Evolutionary conservation across 495 filamentous ascomycete species (phyloP).

Genomic region (Xylaria acuta): DNA sequence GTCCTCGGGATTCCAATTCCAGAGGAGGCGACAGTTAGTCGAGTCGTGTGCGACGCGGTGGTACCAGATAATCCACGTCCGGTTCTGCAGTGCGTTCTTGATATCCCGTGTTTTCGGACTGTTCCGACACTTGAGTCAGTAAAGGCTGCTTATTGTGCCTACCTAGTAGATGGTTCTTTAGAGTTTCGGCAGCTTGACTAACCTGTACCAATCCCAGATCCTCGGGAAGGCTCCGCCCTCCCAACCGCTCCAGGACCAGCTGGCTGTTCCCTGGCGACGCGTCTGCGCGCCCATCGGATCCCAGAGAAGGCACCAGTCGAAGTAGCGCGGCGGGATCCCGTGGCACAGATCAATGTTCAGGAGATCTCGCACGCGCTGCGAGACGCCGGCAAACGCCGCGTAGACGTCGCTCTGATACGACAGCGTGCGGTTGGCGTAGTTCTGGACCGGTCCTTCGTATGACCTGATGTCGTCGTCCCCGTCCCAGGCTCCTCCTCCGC

Average conservation of each 20-base stretch:
- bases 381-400: constrained; percentile 29
- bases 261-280: constrained; percentile 22
- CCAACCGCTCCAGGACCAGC: constrained; percentile 36
- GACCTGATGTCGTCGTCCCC: constrained; percentile 28
- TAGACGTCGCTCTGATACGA: constrained; percentile 25
- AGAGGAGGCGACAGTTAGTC: constrained; percentile 6
- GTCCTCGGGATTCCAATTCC: not conserved
- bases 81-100: constrained; percentile 11
- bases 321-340: constrained; percentile 28
- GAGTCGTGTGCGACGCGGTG: constrained; percentile 19
- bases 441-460: constrained; percentile 29
- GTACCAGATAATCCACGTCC: constrained; percentile 35
- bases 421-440: constrained; percentile 24
- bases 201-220: constrained; percentile 32
- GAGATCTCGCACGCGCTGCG: constrained; percentile 23
- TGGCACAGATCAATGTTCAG: constrained; percentile 30
- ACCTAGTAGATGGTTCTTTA: not conserved
- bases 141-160: not conserved
- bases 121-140: not conserved
- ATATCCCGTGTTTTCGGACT: constrained; percentile 20
- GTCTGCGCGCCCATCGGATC: constrained; percentile 15
- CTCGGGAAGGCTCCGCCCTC: constrained; percentile 17
- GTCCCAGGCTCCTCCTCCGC: not conserved
- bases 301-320: constrained; percentile 38
- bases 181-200: not conserved